Base-by-base conservation (phyloP, 129 eudicot genomes). In the Centrapalus pauciflorus region DNA sequence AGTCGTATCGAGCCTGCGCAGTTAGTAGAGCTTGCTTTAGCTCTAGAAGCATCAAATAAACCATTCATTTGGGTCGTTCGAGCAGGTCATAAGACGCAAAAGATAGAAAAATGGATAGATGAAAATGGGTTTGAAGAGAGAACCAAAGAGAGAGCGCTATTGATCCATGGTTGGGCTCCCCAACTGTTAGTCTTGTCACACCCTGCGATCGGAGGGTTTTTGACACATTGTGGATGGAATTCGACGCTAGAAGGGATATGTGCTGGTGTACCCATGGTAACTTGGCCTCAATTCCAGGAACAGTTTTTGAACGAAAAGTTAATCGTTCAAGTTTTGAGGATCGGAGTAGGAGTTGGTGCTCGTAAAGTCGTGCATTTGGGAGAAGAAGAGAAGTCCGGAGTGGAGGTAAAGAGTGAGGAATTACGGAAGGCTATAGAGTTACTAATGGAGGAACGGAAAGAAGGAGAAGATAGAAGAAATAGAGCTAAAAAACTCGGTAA, bases 151-250 rank as follows among this genome's bases (percentile, higher is more conserved):
- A 69, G 84, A 72, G 94, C 74, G 20, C 65, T 86, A 2, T n/a
- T 86, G 50, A 79, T 86, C 55, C 71, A 72, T 2, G 94, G 89
- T 26, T 86, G 94, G 94, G 85, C 94, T 11, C 88, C 94, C 3
- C 94, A 86, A 46, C 82, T 83, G 25, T 48, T 82, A 58, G 77
- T 86, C 8, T 64, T 86, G 37, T 69, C 85, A 6, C 94, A 86
- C 68, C 73, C 86, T 20, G 73, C 94, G 1, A 55, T 86, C 2
- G 94, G 85, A 32, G 92, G 72, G 7, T 85, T 82, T 65, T 63
- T 85, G 60, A 85, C 92, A 7, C 92, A 85, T 8, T 85, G 91
- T 71, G 91, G 91, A 1, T 85, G 91, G 87, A 85, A 85, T 38
- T 85, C 91, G 38, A 80, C 81, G 6, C 67, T 86, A 6, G 94